Evolutionary conservation across 495 filamentous ascomycete species (phyloP).

Genomic region (Wilcoxina mikolae): DNA sequence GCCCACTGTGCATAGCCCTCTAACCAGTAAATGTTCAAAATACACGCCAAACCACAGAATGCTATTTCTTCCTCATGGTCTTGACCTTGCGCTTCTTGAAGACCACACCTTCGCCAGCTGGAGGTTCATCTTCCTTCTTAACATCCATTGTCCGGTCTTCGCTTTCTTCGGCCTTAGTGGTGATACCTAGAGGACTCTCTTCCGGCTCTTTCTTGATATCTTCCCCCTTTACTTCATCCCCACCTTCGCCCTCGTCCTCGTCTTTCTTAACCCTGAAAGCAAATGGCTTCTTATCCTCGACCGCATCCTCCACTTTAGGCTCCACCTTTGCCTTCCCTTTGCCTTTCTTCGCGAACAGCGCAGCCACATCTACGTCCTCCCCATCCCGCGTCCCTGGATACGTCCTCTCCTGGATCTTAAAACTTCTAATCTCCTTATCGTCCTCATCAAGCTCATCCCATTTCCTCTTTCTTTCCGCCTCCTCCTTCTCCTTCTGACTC

Average conservation of each 20-base stretch:
- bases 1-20: too few species aligned
- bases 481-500: conserved; percentile 52
- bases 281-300: conserved; percentile 35
- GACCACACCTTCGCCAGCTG: conserved; percentile 37
- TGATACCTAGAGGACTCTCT: conserved; percentile 8
- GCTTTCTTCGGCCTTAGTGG: conserved; percentile 28
- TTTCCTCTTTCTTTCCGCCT: conserved; percentile 40
- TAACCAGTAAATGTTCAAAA: too few species aligned
- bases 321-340: conserved; percentile 25
- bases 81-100: conserved; percentile 92
- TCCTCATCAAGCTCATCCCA: conserved; percentile 50
- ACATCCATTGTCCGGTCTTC: conserved; percentile 11
- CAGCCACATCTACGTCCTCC: conserved; percentile 49
- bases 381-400: conserved; percentile 46
- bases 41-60: too few species aligned
- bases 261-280: conserved; percentile 20
- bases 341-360: conserved; percentile 37
- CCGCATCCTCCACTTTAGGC: conserved; percentile 8
- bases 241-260: conserved; percentile 18
- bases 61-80: conserved; percentile 47
- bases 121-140: conserved; percentile 20
- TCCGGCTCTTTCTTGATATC: conserved; percentile 31
- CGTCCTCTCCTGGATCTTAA: conserved; percentile 42
- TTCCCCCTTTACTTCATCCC: conserved; percentile 6
- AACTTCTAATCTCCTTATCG: conserved; percentile 43